Evolutionary conservation across 306 rosid species (phyloP), one percentile per base, ranked within the genome.

Genomic region (Canavalia gladiata): DNA sequence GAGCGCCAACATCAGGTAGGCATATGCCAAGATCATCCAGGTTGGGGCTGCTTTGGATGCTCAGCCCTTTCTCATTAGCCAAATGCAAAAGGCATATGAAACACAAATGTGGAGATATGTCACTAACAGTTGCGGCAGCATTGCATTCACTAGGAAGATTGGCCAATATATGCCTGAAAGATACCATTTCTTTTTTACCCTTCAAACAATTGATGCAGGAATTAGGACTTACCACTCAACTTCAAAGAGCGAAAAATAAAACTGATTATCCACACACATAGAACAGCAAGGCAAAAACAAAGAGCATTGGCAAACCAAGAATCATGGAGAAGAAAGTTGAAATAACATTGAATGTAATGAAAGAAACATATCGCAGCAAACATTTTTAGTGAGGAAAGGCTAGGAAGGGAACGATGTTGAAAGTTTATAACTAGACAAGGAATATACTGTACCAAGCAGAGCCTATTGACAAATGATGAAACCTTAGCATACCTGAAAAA

Each of bases 61-160:
- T 87, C 86, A 91, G 75, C 28, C 97, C 98, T 64, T 91, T 89
- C 87, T 94, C 97, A 72, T 90, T 91, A 43, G 98, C 98, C 75
- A 94, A 86, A 90, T 94, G 97, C 82, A 94, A 83, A 39, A 92
- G 81, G 90, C 97, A 92, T 78, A 94, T 91, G 87, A 94, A 92
- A 87, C 97, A 91, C 88, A 92, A 45, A 80, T 94, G 97, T 31
- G 98, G 93, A 68, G 97, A 92, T 82, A 91, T 85, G 77, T 92
- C 97, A 2, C 77, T 75, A 39, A 83, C 67, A 9, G 88, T 77
- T 76, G 84, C 83, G 47, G 90, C 94, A 59, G 97, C 97, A 37
- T 72, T 83, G 90, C 90, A 88, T 70, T 94, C 94, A 2, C 79
- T 67, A 8, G 97, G 97, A 81, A 94, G 87, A 77, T 66, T 81